Base-by-base conservation (phyloP, 2,329 filamentous ascomycete genomes). In the Fusarium musae region DNA sequence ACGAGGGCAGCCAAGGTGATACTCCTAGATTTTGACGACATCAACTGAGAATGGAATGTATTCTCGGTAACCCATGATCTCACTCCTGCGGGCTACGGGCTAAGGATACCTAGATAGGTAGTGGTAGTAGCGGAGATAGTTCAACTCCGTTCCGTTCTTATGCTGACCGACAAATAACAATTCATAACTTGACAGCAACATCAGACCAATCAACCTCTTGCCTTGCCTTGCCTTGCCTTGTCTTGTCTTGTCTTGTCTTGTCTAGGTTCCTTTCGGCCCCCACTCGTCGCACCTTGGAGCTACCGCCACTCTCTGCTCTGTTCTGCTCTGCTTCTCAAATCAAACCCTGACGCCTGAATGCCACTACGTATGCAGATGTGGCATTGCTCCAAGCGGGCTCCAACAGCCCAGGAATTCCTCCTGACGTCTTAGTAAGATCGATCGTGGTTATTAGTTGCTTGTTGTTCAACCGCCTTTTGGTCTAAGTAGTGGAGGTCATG, bases 1-100 rank as follows among this genome's bases (percentile, higher is more conserved):
- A 42, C 59, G 11, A 30, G 39, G 49, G 50, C 49, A 56, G 47
- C 47, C 53, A 70, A 73, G 44, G 47, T 52, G 52, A 39, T 43
- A 49, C 70, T 70, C 23, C 57, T 60, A 44, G 39, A 56, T 54
- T 59, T 60, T 66, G 36, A 50, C 52, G 19, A 59, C 43, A 46
- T 34, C n/a, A 36, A 36, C 34, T 32, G 46, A 34, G 44, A 39
- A 28, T 30, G 40, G 46, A 34, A 72, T 72, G 70, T 76, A 76
- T 75, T 77, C 75, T 74, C 47, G 61, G 72, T 32, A 54, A 39
- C 63, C 62, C 69, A 73, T 74, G 50, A 68, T 74, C 63, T 49
- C 39, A 60, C 58, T 34, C 66, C 43, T 50, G 63, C 56, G 6
- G 53, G 39, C 30, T 34, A 28, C 34, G 23, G 52, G 40, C 39